Base-by-base conservation (phyloP, 1,139 yeast species). In the Blastobotrys indianensis region DNA sequence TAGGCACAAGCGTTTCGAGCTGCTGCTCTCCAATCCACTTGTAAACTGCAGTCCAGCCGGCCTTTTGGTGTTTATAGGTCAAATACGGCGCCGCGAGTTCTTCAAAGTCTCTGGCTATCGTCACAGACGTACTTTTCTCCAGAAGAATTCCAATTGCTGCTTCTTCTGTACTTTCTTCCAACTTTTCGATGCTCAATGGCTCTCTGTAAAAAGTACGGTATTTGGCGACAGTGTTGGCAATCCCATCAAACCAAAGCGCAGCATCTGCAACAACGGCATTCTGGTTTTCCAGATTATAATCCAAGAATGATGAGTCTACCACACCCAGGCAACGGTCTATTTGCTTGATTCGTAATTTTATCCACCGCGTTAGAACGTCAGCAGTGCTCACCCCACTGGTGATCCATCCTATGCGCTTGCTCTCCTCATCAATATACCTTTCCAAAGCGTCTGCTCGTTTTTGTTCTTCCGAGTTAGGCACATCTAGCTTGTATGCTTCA, bases 241-340 rank as follows among this genome's bases (percentile, higher is more conserved):
- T 46, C 2, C 62, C 62, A 13, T 46, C 44, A 31, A 48, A 55
- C 60, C 62, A 59, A 2, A 45, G 46, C 12, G 47, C 47, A 10
- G 47, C 49, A 9, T 47, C 51, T 8, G 45, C 38, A 2, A 55
- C 54, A 8, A 50, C 51, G 32, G 42, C 41, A 12, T 43, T 40
- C n/a, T 33, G 34, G 7, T 42, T 33, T 30, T 53, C 12, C n/a
- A 51, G 49, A 4, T 20, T 20, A 7, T 20, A 20, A 4, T 20
- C 25, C 25, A 20, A 20, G 7, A 20, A 20, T 34, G 41, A 39
- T 31, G 34, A 45, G 33, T 45, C 43, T 36, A 31, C 43, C 49
- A 42, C 51, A 28, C 58, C 60, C 38, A 55, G 49, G 37, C 50
- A 48, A 4, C 34, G 34, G 40, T 59, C 61, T 2, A 58, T 54